phyloP scores from a whole-genome alignment of 352 stramenopile species.

The Thraustochytrium sp. region DNA sequence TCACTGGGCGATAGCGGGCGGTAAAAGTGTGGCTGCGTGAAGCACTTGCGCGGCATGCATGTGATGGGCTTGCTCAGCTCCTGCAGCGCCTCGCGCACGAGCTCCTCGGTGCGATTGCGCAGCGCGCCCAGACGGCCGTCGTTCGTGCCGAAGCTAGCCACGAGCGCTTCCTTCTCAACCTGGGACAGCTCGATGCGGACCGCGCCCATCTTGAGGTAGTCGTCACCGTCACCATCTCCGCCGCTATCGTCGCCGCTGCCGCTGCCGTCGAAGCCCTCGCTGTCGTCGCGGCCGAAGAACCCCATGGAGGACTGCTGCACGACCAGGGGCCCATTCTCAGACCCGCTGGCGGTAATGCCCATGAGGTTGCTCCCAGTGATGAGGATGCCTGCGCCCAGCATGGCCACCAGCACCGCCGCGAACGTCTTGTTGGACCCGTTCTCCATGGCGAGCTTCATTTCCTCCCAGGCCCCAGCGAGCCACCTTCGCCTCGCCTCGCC shows the following conservation, averaged over 20 bases:
- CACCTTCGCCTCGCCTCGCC: no score
- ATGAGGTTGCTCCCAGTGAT: neutral
- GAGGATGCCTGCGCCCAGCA: neutral
- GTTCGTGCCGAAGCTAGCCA: neutral
- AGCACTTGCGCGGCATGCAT: neutral
- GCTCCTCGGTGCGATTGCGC: slow-evolving; percentile 11
- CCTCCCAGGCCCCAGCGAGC: no score
- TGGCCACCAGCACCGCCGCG: neutral
- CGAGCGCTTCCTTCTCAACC: neutral
- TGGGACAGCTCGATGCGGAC: neutral
- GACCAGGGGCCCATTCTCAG: neutral
- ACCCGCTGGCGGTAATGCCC: neutral
- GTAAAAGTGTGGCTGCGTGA: neutral
- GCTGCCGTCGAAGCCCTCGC: no score
- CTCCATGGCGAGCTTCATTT: no score
- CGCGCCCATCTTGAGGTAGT: neutral
- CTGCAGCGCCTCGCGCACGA: neutral
- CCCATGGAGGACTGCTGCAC: neutral
- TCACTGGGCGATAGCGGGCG: neutral
- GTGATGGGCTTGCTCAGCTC: neutral
- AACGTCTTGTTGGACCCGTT: neutral
- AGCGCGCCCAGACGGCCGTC: neutral
- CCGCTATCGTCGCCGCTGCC: neutral
- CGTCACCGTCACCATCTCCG: neutral
- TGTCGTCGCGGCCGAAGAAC: neutral